phyloP scores from a whole-genome alignment of 257 asterid genomes.

The Pogostemon cablin region DNA sequence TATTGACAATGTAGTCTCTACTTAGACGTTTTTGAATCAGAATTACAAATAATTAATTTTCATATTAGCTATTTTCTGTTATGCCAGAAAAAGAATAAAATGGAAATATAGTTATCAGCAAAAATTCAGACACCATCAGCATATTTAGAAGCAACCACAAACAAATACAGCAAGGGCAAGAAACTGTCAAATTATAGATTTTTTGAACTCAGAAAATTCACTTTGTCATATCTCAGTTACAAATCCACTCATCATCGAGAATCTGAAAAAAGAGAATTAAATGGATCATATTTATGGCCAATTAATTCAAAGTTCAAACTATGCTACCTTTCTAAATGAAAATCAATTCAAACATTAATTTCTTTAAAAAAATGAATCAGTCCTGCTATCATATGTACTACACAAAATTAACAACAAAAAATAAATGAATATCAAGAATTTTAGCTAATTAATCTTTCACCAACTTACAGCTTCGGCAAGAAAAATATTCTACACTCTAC shows the following conservation, averaged over 20 bases:
- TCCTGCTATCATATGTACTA: not conserved
- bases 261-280: not conserved
- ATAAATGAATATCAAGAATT: not conserved
- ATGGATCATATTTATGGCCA: not conserved
- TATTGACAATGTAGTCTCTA: not conserved
- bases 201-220: not conserved
- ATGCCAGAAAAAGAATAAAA: not conserved
- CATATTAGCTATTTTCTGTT: not conserved
- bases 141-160: slow-evolving; percentile 6
- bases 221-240: slow-evolving; percentile 12
- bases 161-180: slow-evolving; percentile 17
- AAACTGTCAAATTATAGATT: not conserved
- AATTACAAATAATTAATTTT: not conserved
- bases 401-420: not conserved
- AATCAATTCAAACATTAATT: not conserved
- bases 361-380: not conserved
- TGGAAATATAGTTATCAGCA: slow-evolving; percentile 11
- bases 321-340: not conserved
- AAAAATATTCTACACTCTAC: not conserved
- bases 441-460: not conserved
- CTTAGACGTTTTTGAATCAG: not conserved
- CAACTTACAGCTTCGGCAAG: slow-evolving; percentile 17
- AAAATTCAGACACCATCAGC: slow-evolving; percentile 4
- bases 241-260: slow-evolving; percentile 3
- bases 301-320: slow-evolving; percentile 4